phyloP scores from a whole-genome alignment of 441 rosid genomes.

The Omphalea diandra region DNA sequence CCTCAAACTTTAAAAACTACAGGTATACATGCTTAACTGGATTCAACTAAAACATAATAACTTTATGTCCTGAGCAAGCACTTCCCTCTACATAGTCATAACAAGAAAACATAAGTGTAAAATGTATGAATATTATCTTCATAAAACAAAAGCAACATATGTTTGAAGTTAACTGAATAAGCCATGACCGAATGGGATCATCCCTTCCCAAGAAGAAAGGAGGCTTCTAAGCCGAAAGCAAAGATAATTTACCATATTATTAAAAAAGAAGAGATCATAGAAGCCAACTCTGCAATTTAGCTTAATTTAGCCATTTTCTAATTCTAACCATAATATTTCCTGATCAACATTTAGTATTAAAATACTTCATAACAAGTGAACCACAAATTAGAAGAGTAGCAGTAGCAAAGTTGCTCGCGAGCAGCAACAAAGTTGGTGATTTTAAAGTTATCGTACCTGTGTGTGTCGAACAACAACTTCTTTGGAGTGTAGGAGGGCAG shows the following conservation, averaged over 20 bases:
- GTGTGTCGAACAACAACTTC: too few relatives aligned
- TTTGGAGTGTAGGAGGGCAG: too few relatives aligned
- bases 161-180: neutral
- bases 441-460: too few relatives aligned
- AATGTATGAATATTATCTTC: too few relatives aligned
- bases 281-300: neutral
- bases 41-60: neutral
- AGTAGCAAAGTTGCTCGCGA: too few relatives aligned
- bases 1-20: neutral
- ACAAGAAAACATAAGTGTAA: neutral
- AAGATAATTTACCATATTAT: neutral
- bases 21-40: neutral
- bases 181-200: neutral
- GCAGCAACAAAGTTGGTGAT: too few relatives aligned
- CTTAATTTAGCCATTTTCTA: neutral
- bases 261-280: neutral
- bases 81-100: neutral
- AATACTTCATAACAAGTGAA: neutral
- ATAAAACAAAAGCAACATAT: neutral
- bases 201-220: slow-evolving; percentile 8
- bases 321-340: neutral
- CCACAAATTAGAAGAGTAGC: too few relatives aligned
- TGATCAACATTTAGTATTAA: neutral
- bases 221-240: slow-evolving; percentile 1
- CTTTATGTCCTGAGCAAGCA: neutral